A percentile compares a stretch with the other conserved stretches of the same genome.
Conservation (phyloP, 768 basidiomycete genomes). For the Boletus bicolor region DNA sequence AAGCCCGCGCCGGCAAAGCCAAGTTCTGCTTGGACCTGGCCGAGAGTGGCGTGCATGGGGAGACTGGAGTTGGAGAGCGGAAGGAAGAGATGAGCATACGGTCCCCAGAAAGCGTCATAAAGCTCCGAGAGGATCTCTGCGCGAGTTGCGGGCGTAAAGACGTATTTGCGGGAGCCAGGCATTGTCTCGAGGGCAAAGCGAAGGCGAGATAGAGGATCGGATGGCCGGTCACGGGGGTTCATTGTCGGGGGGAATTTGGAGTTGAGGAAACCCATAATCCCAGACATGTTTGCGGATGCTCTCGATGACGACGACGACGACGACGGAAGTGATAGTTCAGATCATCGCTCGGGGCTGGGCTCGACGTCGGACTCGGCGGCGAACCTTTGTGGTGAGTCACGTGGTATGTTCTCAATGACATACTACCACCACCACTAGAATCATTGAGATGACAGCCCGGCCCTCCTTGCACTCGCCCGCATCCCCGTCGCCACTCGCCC, state of each 20-base stretch:
- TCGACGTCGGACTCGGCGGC: neutral
- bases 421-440: no score
- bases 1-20: slow-evolving; percentile 58
- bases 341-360: neutral
- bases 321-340: neutral
- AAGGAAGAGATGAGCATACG: slow-evolving; percentile 68
- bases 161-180: slow-evolving; percentile 75
- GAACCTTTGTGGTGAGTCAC: neutral
- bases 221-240: slow-evolving; percentile 52
- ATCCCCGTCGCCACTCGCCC: slow-evolving; percentile 33
- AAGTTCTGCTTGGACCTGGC: slow-evolving; percentile 63
- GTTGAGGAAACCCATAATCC: slow-evolving; percentile 42
- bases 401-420: neutral
- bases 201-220: slow-evolving; percentile 68
- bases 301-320: neutral
- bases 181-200: slow-evolving; percentile 77
- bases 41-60: slow-evolving; percentile 60
- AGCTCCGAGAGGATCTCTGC: slow-evolving; percentile 80
- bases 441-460: slow-evolving; percentile 4
- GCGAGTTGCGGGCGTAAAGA: slow-evolving; percentile 69
- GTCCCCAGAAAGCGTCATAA: slow-evolving; percentile 80
- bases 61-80: slow-evolving; percentile 60
- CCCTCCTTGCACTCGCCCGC: slow-evolving; percentile 24
- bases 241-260: slow-evolving; percentile 53
- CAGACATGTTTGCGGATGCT: slow-evolving; percentile 32